Evolutionary conservation across 2,329 filamentous ascomycete species (phyloP).

Genomic region (Ophiocordyceps camponoti-rufipedis): DNA sequence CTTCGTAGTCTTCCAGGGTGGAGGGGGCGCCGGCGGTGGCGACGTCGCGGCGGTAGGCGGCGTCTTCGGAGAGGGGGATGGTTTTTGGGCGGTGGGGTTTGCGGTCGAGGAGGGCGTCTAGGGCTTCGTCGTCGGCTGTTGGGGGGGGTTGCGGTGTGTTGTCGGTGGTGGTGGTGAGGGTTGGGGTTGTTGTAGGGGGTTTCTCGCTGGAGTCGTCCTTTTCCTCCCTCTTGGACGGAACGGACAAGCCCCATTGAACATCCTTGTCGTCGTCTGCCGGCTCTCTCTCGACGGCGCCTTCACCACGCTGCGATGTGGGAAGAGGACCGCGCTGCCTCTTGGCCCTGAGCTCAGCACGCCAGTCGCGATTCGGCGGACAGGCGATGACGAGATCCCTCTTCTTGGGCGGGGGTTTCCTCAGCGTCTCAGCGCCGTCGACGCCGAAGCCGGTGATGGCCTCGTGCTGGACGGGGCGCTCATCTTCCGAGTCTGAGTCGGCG

Average conservation of each 20-base stretch:
- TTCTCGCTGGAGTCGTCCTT: conserved; percentile 23
- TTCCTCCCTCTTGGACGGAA: conserved; percentile 21
- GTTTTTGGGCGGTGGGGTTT: conserved; percentile 23
- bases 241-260: conserved; percentile 35
- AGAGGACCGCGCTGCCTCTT: conserved; percentile 7
- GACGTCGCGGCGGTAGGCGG: conserved; percentile 54
- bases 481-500: conserved; percentile 22
- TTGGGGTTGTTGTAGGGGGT: neutral
- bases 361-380: conserved; percentile 40
- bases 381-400: conserved; percentile 35
- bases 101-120: conserved; percentile 48
- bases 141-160: conserved; percentile 1
- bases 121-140: conserved; percentile 32
- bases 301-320: conserved; percentile 16
- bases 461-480: conserved; percentile 13
- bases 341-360: conserved; percentile 35
- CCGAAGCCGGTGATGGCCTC: conserved; percentile 33
- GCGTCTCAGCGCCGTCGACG: conserved; percentile 23
- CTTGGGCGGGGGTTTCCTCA: conserved; percentile 8
- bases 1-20: conserved; percentile 68
- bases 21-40: conserved; percentile 55
- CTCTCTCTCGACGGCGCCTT: conserved; percentile 11
- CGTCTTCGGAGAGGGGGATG: conserved; percentile 34
- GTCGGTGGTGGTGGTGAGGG: neutral
- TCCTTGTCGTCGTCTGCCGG: conserved; percentile 29